These are phyloP conservation scores for Fusarium gaditjirri DNA, from an alignment of 2,329 filamentous ascomycete genomes.

Conservation along the genomic window DNA sequence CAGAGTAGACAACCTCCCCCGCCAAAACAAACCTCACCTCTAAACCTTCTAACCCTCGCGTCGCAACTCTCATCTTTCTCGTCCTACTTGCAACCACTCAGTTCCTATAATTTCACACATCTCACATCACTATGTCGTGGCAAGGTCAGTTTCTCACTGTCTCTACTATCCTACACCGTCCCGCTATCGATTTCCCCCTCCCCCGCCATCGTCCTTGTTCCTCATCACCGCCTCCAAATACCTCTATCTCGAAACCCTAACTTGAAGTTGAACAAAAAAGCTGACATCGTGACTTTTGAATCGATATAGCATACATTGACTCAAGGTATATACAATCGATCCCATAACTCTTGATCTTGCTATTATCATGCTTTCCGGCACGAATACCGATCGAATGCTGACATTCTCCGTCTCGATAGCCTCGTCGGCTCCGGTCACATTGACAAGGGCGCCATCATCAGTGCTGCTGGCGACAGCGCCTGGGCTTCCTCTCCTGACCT, in stretches of 20 bases:
- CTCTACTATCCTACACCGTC: slow-evolving; percentile 4
- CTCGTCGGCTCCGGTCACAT: slow-evolving; percentile 82
- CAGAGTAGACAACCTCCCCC: slow-evolving; percentile 35
- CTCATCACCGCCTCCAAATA: slow-evolving; percentile 41
- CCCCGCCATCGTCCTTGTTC: slow-evolving; percentile 33
- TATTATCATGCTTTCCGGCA: not conserved
- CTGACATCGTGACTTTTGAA: slow-evolving; percentile 23
- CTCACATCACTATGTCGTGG: slow-evolving; percentile 71
- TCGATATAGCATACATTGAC: slow-evolving; percentile 60
- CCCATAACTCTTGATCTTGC: not conserved
- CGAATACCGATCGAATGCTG: slow-evolving; percentile 36
- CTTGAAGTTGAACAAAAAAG: slow-evolving; percentile 11
- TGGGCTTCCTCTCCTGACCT: slow-evolving; percentile 81
- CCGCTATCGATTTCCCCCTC: slow-evolving; percentile 6
- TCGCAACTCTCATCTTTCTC: slow-evolving; percentile 27
- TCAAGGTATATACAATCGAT: slow-evolving; percentile 54
- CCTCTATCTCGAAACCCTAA: slow-evolving; percentile 41
- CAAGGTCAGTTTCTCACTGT: slow-evolving; percentile 66
- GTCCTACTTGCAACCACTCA: slow-evolving; percentile 5
- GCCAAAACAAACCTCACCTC: slow-evolving; percentile 33
- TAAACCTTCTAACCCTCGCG: slow-evolving; percentile 36
- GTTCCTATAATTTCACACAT: slow-evolving; percentile 22
- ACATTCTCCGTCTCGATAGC: slow-evolving; percentile 59
- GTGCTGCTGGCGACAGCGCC: slow-evolving; percentile 79
- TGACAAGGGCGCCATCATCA: slow-evolving; percentile 88